A percentile compares a stretch with the other conserved stretches of the same genome.
Conservation (phyloP, 768 basidiomycete genomes). For the Pleurotus platypus region DNA sequence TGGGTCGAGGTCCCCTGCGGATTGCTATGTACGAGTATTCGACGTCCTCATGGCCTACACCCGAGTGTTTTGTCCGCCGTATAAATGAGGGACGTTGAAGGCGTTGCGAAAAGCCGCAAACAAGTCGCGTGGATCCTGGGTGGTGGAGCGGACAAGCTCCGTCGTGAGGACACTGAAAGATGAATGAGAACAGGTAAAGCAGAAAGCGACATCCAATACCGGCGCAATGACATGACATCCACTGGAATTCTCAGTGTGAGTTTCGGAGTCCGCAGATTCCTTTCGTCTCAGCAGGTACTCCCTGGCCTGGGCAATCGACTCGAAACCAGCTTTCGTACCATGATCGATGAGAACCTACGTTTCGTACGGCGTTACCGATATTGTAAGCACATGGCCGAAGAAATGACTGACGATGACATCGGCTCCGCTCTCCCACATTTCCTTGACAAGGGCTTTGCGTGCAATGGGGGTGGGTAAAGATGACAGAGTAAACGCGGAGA, state of each 20-base stretch:
- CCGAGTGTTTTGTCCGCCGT: slow-evolving; percentile 84
- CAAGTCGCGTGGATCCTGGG: slow-evolving; percentile 45
- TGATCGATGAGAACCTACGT: slow-evolving; percentile 83
- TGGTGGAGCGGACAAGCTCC: slow-evolving; percentile 72
- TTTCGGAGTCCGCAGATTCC: slow-evolving; percentile 48
- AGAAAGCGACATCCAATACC: slow-evolving; percentile 40
- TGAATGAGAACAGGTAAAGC: slow-evolving; percentile 6
- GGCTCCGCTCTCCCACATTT: slow-evolving; percentile 92
- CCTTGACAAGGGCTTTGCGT: slow-evolving; percentile 65
- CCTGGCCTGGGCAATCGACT: slow-evolving; percentile 73
- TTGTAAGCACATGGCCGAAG: slow-evolving; percentile 33
- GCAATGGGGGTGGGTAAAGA: slow-evolving; percentile 58
- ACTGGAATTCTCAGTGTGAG: slow-evolving; percentile 27
- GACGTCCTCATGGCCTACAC: slow-evolving; percentile 80
- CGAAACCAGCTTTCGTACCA: slow-evolving; percentile 71
- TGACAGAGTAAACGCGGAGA: slow-evolving; percentile 87
- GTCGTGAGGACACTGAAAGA: slow-evolving; percentile 84
- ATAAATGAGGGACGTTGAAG: slow-evolving; percentile 84
- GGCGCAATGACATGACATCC: slow-evolving; percentile 89
- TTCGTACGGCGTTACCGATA: slow-evolving; percentile 6
- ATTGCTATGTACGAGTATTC: slow-evolving; percentile 91
- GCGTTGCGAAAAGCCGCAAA: slow-evolving; percentile 86
- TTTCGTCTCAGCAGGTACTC: slow-evolving; percentile 61
- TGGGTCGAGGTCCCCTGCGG: slow-evolving; percentile 71
- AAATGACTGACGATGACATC: slow-evolving; percentile 69